Percentiles rank a stretch among this genome's conserved stretches.
Evolutionary conservation across 768 basidiomycete species (phyloP).

Genomic region (Filobasidium wieringae): DNA sequence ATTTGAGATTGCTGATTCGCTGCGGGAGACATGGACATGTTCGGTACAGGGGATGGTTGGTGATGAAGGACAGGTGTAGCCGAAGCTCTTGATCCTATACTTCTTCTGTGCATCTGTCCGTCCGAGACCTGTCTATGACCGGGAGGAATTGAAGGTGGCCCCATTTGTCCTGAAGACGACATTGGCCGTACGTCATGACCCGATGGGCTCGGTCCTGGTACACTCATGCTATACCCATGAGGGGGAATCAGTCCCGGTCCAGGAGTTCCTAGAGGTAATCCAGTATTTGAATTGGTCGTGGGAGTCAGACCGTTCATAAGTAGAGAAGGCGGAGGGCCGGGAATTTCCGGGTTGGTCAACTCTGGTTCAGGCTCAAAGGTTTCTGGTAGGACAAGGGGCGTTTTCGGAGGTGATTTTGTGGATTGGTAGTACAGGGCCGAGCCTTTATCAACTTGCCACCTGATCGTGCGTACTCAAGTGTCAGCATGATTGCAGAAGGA

Average conservation of each 20-base stretch:
- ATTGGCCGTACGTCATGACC: not conserved
- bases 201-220: not conserved
- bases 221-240: not conserved
- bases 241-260: not conserved
- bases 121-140: not conserved
- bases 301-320: not conserved
- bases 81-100: not conserved
- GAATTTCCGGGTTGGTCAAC: not conserved
- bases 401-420: slow-evolving; percentile 4
- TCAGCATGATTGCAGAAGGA: not conserved
- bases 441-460: slow-evolving; percentile 14
- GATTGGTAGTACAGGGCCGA: slow-evolving; percentile 16
- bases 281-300: not conserved
- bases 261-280: not conserved
- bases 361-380: not conserved
- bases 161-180: slow-evolving; percentile 1
- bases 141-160: not conserved
- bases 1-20: not conserved
- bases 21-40: not conserved
- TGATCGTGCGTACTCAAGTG: not conserved
- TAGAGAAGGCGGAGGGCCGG: not conserved
- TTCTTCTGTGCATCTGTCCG: not conserved
- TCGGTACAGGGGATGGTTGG: not conserved
- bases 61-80: not conserved
- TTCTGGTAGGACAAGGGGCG: not conserved